phyloP scores from a whole-genome alignment of 495 filamentous ascomycete species.

The Chaetomidium leptoderma region DNA sequence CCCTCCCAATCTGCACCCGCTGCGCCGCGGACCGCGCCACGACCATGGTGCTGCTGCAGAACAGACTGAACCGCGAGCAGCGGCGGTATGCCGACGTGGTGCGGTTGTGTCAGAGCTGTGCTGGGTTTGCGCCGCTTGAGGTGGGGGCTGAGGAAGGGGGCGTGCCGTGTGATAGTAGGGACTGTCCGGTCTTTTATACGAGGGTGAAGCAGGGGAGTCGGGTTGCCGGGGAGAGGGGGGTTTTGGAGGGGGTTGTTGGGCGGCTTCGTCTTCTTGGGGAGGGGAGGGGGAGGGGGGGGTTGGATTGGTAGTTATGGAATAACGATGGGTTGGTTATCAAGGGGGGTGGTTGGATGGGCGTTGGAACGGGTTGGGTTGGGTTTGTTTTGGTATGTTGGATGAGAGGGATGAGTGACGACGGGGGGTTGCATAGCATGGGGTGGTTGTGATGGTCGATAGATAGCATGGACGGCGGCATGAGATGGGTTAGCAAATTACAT shows the following conservation, averaged over 20 bases:
- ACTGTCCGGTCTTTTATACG: conserved; percentile 91
- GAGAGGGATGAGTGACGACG: neutral
- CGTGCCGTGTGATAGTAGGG: conserved; percentile 79
- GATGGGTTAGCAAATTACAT: no score
- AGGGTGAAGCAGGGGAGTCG: conserved; percentile 64
- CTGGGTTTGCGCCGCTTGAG: conserved; percentile 61
- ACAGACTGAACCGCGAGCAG: conserved; percentile 58
- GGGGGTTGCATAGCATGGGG: no score
- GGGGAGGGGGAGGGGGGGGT: conserved; percentile 12
- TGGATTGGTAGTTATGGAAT: conserved; percentile 8
- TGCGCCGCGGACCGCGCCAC: conserved; percentile 56
- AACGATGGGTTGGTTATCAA: neutral
- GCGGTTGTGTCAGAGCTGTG: conserved; percentile 77
- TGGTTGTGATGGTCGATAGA: no score
- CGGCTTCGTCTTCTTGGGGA: conserved; percentile 50
- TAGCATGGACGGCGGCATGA: no score
- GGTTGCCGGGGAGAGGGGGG: conserved; percentile 54
- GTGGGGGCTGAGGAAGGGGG: conserved; percentile 35
- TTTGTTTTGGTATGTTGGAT: neutral
- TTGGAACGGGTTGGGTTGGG: neutral
- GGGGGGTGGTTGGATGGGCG: no score
- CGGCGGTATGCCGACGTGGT: conserved; percentile 61
- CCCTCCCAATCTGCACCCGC: conserved; percentile 51
- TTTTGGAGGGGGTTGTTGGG: conserved; percentile 53
- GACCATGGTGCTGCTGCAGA: conserved; percentile 59